Evolutionary conservation across 2,329 filamentous ascomycete genomes (phyloP), one percentile per base, ranked within the genome.

Genomic region (Colletotrichum sp.): DNA sequence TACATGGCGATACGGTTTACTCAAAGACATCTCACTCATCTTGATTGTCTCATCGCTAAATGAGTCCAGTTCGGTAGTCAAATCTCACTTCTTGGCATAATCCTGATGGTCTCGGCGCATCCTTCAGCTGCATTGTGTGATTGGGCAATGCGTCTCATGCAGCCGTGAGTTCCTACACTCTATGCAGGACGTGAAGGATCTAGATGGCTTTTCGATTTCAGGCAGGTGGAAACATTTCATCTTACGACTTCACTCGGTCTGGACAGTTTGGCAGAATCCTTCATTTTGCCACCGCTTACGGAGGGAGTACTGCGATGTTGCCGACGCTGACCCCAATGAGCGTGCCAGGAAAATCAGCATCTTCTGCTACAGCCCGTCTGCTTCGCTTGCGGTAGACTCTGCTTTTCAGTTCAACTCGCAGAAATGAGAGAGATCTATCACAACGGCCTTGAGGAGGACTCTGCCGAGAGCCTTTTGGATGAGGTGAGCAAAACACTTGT

Each of bases 341-440:
- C 6, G 6, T 52, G 44, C 3, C n/a, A 52, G 44, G n/a, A 52
- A 52, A 13, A 52, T 6, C 44, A 52, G 4, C 5, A n/a, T 49
- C 19, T 49, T 49, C 44, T 22, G n/a, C 6, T 8, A 22, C 11
- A 4, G 6, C 4, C 19, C 6, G 0, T 49, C 13, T 13, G 44
- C n/a, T 22, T 49, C 11, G 9, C n/a, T 5, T 11, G n/a, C n/a
- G 11, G 44, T 4, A 52, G n/a, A 13, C n/a, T 52, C 1, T 25
- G 1, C 6, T 22, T 0, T 13, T 52, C 44, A 52, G 0, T 5
- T 25, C 11, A 52, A 52, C 2, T 22, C 4, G 1, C 36, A 8
- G 30, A n/a, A 52, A 76, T 76, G 71, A 75, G 29, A n/a, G 71
- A 76, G 0, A 15, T 52, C 19, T 76, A 76, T 27, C 44, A 75